Evolutionary conservation across 176 grass and related monocot genomes (phyloP), one percentile per base, ranked within the genome.

Genomic region (Triticum aestivum): DNA sequence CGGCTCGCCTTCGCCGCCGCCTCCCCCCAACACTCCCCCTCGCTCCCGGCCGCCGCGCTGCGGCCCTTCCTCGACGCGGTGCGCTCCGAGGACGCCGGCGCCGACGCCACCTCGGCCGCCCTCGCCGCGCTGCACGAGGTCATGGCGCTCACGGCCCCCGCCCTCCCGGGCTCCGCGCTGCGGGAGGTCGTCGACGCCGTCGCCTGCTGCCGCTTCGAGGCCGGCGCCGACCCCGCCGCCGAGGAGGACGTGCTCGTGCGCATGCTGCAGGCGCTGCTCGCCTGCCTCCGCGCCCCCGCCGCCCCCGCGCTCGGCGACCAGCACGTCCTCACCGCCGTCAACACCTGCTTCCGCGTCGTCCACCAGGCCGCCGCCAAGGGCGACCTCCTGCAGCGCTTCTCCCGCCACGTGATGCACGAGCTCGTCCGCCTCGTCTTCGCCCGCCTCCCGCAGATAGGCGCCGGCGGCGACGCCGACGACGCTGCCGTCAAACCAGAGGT

Each of bases 231-330:
- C 34, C 61, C 92, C 5, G 78, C 87, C 2, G 86, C 89, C 0
- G 94, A 99, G 90, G 97, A 97, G 90, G 80, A 94, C 18, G 97
- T 99, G 32, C 83, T 99, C 77, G 91, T 97, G 94, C 83, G 93
- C 56, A 91, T 96, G 39, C 85, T 99, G 51, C 92, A 99, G 76
- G 89, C 87, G 13, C 87, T 99, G 12, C 90, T 99, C 54, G 94
- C 92, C 3, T 97, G 94, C 79, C 91, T 97, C 68, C 91, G 89
- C 41, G 88, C 89, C 7, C 86, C 90, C 8, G 89, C 94, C 0
- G 86, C 90, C 0, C 69, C 91, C 3, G 90, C 85, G 0, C 87
- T 99, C 15, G 89, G 91, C 15, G 87, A 99, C 88, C 94, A 94
- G 80, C 97, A 99, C n/a, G 97, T 97, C 65, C 96, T 94, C 89